phyloP scores from a whole-genome alignment of 2,329 filamentous ascomycete species.

The Zasmidium angulare region DNA sequence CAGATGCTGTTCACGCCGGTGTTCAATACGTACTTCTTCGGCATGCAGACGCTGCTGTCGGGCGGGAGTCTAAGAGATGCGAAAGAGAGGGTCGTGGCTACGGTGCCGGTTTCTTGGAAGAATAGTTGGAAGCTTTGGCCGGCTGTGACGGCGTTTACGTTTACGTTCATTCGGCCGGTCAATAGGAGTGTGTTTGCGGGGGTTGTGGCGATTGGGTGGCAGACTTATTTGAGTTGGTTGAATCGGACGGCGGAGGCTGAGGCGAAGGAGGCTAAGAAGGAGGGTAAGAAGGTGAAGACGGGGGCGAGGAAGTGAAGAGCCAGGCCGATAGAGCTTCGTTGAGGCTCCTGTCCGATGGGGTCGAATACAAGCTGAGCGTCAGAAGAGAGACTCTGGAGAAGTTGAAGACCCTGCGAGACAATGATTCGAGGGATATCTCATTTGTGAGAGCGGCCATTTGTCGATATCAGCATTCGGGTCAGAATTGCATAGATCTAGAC shows the following conservation, averaged over 20 bases:
- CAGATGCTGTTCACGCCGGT: constrained; percentile 76
- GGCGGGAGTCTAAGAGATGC: constrained; percentile 66
- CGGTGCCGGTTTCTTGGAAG: constrained; percentile 72
- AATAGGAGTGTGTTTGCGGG: constrained; percentile 78
- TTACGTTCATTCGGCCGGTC: constrained; percentile 77
- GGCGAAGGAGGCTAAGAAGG: constrained; percentile 32
- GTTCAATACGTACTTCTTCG: constrained; percentile 55
- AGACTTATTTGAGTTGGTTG: constrained; percentile 81
- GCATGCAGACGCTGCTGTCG: constrained; percentile 48
- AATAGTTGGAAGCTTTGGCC: constrained; percentile 91
- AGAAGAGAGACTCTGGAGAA: too few relatives aligned
- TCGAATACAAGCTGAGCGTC: too few relatives aligned
- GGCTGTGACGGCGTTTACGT: constrained; percentile 79
- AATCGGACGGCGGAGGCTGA: constrained; percentile 70
- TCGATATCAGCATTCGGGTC: neutral
- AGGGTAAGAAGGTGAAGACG: constrained; percentile 6
- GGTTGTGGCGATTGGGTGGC: constrained; percentile 81
- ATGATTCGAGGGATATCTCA: neutral
- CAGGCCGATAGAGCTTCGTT: neutral
- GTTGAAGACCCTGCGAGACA: neutral
- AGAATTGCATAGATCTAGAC: neutral
- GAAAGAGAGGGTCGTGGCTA: constrained; percentile 68
- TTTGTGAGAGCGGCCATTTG: neutral
- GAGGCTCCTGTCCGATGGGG: too few relatives aligned
- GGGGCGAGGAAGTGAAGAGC: constrained; percentile 9